Evolutionary conservation across 2,329 filamentous ascomycete genomes (phyloP).

Genomic region (Cladosporium phlei): DNA sequence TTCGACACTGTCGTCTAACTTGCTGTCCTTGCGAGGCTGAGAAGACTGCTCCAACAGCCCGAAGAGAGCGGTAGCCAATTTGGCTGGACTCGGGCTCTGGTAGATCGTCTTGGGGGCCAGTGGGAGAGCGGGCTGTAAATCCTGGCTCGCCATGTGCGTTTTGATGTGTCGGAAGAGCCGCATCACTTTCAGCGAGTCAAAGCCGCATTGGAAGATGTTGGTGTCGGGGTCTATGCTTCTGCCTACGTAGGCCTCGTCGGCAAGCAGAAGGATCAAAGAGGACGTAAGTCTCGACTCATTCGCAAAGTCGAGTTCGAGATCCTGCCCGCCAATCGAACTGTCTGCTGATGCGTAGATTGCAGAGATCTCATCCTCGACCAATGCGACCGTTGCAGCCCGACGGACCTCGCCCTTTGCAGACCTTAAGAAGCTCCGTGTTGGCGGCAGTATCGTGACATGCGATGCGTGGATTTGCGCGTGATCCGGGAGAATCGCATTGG

Average conservation of each 20-base stretch:
- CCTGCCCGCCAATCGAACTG: background rate
- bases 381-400: conserved; percentile 11
- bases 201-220: background rate
- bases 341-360: conserved; percentile 10
- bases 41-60: background rate
- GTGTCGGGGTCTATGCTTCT: background rate
- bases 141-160: conserved; percentile 22
- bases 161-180: background rate
- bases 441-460: conserved; percentile 35
- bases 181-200: background rate
- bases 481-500: conserved; percentile 28
- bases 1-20: too few species aligned
- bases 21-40: background rate
- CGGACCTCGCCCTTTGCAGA: conserved; percentile 16
- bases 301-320: background rate
- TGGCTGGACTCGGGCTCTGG: conserved; percentile 33
- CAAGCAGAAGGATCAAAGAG: background rate
- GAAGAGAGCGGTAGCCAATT: background rate
- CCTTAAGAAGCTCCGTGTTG: conserved; percentile 10
- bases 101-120: conserved; percentile 43
- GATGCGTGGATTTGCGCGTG: conserved; percentile 41
- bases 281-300: background rate
- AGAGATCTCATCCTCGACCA: conserved; percentile 3
- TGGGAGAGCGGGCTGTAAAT: conserved; percentile 41
- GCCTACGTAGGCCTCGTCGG: background rate